Conservation (phyloP, 2,329 filamentous ascomycete genomes). For the Ophiocordyceps camponoti-leonardi region DNA sequence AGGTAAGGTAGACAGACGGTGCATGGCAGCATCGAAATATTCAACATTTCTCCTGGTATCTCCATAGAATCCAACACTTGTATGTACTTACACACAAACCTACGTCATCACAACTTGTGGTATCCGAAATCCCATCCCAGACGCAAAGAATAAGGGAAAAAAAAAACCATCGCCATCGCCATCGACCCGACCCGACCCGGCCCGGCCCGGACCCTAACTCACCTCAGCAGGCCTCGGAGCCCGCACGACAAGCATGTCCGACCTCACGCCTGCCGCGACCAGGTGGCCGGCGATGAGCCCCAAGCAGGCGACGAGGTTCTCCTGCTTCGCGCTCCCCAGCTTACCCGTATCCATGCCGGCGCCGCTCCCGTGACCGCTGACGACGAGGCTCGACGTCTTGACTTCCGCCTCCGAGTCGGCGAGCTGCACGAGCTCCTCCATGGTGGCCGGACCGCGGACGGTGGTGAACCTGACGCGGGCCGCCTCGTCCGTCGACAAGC, state of each 20-base stretch:
- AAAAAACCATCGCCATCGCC: too few species aligned
- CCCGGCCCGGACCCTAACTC: not conserved
- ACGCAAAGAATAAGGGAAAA: not conserved
- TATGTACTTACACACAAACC: not conserved
- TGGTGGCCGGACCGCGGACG: slow-evolving; percentile 3
- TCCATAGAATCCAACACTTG: too few species aligned
- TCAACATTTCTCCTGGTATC: not conserved
- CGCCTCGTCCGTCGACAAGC: slow-evolving; percentile 2
- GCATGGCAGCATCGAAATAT: not conserved
- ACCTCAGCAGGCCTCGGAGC: slow-evolving; percentile 9
- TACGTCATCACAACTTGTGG: not conserved
- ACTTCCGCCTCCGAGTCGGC: slow-evolving; percentile 2
- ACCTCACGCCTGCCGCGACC: slow-evolving; percentile 7
- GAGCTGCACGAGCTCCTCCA: slow-evolving; percentile 9
- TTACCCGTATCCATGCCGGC: slow-evolving; percentile 8
- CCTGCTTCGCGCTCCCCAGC: slow-evolving; percentile 3
- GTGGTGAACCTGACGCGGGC: slow-evolving; percentile 8
- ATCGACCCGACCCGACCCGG: too few species aligned
- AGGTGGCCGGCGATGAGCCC: slow-evolving; percentile 8
- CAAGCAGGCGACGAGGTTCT: slow-evolving; percentile 8
- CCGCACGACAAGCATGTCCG: slow-evolving; percentile 11
- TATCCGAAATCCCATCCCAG: not conserved
- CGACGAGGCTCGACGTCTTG: slow-evolving; percentile 6
- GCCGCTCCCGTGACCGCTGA: slow-evolving; percentile 7
- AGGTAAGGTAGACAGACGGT: too few species aligned